phyloP scores from a whole-genome alignment of 2,329 filamentous ascomycete species.

The Grosmannia clavigera region DNA sequence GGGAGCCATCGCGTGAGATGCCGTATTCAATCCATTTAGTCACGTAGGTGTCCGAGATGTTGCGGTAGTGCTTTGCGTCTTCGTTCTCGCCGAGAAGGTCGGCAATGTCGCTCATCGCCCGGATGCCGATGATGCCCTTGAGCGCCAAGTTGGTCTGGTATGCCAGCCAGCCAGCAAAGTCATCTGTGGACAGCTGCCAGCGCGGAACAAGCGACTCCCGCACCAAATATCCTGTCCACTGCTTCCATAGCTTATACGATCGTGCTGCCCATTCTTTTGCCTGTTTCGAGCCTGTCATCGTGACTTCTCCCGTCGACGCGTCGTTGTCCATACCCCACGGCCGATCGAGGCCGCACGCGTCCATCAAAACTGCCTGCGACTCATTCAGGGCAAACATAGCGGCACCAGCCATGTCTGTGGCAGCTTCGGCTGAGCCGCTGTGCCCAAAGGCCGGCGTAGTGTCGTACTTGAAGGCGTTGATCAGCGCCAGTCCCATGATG shows the following conservation, averaged over 20 bases:
- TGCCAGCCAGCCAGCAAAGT: slow-evolving; percentile 64
- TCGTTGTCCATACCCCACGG: slow-evolving; percentile 37
- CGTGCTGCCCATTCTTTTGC: slow-evolving; percentile 27
- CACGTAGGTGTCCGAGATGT: slow-evolving; percentile 54
- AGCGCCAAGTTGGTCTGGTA: slow-evolving; percentile 65
- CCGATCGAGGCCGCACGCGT: slow-evolving; percentile 18
- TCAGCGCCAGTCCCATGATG: slow-evolving; percentile 51
- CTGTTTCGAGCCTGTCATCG: slow-evolving; percentile 28
- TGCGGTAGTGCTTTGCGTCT: slow-evolving; percentile 49
- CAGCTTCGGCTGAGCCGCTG: neutral
- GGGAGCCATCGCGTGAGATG: slow-evolving; percentile 53
- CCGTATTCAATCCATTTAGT: slow-evolving; percentile 57
- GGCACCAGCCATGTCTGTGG: slow-evolving; percentile 11
- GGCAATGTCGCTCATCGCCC: slow-evolving; percentile 62
- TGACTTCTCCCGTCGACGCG: slow-evolving; percentile 1
- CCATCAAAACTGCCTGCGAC: slow-evolving; percentile 8
- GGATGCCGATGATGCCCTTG: slow-evolving; percentile 68
- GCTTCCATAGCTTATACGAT: slow-evolving; percentile 59
- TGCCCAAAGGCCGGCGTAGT: slow-evolving; percentile 36
- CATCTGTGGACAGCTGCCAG: slow-evolving; percentile 65
- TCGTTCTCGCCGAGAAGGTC: slow-evolving; percentile 41
- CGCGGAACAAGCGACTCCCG: slow-evolving; percentile 56
- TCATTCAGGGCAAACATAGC: slow-evolving; percentile 6
- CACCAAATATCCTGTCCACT: slow-evolving; percentile 64
- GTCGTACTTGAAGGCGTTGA: slow-evolving; percentile 58